Percentiles rank a stretch among this genome's conserved stretches.
These are phyloP conservation scores for Colletotrichum paranaense DNA, from an alignment of 2,329 filamentous ascomycete species.

Conservation along the genomic window DNA sequence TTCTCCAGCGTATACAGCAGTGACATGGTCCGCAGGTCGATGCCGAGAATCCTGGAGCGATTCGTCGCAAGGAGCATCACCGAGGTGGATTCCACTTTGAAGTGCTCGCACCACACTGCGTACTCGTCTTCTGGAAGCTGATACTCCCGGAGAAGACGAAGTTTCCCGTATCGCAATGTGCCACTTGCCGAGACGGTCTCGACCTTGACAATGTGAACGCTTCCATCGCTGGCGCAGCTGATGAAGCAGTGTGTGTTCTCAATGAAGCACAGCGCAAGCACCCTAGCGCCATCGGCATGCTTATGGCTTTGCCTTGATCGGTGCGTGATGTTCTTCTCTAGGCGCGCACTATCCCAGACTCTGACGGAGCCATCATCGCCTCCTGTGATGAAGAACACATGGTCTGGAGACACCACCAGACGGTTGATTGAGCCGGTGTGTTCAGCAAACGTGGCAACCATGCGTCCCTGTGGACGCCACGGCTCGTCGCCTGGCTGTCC, in stretches of 20 bases:
- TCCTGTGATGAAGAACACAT: conserved; percentile 93
- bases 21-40: conserved; percentile 90
- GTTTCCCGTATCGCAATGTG: conserved; percentile 80
- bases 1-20: conserved; percentile 85
- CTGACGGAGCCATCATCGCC: conserved; percentile 92
- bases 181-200: conserved; percentile 59
- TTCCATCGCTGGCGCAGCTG: conserved; percentile 90
- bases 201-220: conserved; percentile 90
- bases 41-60: conserved; percentile 81
- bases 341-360: conserved; percentile 89
- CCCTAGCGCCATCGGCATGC: conserved; percentile 76
- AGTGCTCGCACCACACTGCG: conserved; percentile 93
- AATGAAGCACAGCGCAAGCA: conserved; percentile 88
- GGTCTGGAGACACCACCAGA: conserved; percentile 86
- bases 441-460: conserved; percentile 91
- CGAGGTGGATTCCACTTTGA: conserved; percentile 84
- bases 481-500: conserved; percentile 66
- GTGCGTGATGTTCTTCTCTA: conserved; percentile 92
- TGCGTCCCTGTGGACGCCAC: conserved; percentile 86
- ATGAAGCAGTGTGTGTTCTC: conserved; percentile 95
- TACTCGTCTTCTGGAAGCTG: conserved; percentile 79
- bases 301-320: conserved; percentile 87
- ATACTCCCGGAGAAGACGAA: conserved; percentile 82
- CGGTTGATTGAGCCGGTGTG: conserved; percentile 86
- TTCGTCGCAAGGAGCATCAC: conserved; percentile 89